Base-by-base conservation (phyloP, 164 flowering plant genomes). In the Cinnamomum micranthum region DNA sequence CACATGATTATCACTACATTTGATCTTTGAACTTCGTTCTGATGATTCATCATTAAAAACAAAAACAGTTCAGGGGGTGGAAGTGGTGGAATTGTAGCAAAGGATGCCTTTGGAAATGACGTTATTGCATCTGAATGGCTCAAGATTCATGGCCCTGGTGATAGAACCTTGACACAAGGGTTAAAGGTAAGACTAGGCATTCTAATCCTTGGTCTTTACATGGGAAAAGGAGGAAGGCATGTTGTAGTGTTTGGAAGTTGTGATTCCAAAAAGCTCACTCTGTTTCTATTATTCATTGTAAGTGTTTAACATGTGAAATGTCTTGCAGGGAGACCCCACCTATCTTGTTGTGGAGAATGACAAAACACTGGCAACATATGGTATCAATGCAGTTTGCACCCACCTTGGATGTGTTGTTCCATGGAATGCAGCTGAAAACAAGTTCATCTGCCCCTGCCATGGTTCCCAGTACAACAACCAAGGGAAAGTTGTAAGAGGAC, bases 391-490 rank as follows among this genome's bases (percentile, higher is more conserved):
- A 0, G 97, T 94, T 17, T 94, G 98, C 87, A 91, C 98, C 6
- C 97, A 94, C 74, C 96, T 94, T 68, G 96, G 98, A 33, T 94
- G 98, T 79, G 98, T 94, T 7, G 96, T 94, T 68, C 98, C 98
- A 50, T 92, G 83, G 83, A 94, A 92, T 76, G 6, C 74, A 0
- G 91, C 92, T 51, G 95, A 92, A 86, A 90, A 91, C 74, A 94
- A 90, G 81, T 92, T 92, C 80, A 89, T 91, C 69, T 92, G 97
- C 76, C 98, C 97, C 4, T 94, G 98, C 92, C 97, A 92, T 80
- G 97, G 98, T 59, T 94, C 97, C 27, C 95, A 94, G 71, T 92
- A 94, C 90, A 91, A 95, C 78, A 85, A 87, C 80, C 94, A 90
- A 87, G 97, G 98, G 68, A 86, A 31, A 71, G 98, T 92, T 78